phyloP scores from a whole-genome alignment of 1,139 yeast genomes.

The Yamadazyma diospyri region DNA sequence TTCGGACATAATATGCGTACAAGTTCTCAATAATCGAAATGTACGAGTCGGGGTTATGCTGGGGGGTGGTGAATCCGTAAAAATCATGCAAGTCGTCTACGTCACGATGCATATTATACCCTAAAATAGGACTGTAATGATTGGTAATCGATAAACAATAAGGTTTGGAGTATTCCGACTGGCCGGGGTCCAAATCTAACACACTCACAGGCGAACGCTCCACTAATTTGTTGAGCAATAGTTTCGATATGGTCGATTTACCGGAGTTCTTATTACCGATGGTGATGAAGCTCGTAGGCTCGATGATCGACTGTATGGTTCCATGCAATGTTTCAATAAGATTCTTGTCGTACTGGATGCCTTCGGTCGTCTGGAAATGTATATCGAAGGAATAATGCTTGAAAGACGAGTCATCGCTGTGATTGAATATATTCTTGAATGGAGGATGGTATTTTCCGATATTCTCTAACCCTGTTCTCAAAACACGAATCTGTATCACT shows the following conservation, averaged over 20 bases:
- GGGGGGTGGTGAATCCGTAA: constrained; percentile 73
- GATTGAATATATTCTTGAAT: constrained; percentile 39
- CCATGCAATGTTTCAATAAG: constrained; percentile 4
- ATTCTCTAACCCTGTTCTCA: constrained; percentile 43
- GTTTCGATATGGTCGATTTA: constrained; percentile 68
- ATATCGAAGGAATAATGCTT: constrained; percentile 35
- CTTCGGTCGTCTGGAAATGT: constrained; percentile 21
- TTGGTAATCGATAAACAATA: constrained; percentile 56
- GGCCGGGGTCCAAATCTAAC: constrained; percentile 89
- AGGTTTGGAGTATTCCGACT: constrained; percentile 74
- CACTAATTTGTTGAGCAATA: constrained; percentile 44
- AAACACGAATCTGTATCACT: constrained; percentile 37
- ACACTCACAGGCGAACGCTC: constrained; percentile 32
- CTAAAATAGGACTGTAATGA: constrained; percentile 22
- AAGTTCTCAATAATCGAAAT: constrained; percentile 43
- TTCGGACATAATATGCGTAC: constrained; percentile 25
- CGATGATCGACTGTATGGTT: constrained; percentile 5
- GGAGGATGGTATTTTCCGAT: constrained; percentile 49
- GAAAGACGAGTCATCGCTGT: constrained; percentile 18
- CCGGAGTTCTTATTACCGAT: constrained; percentile 70
- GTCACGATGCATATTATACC: constrained; percentile 16
- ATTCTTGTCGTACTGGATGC: constrained; percentile 13
- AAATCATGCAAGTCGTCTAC: constrained; percentile 36
- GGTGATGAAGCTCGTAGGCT: constrained; percentile 24
- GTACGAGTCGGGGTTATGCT: constrained; percentile 62